Evolutionary conservation across 2,329 filamentous ascomycete species (phyloP), one percentile per base, ranked within the genome.

Genomic region (Apiospora aurea): DNA sequence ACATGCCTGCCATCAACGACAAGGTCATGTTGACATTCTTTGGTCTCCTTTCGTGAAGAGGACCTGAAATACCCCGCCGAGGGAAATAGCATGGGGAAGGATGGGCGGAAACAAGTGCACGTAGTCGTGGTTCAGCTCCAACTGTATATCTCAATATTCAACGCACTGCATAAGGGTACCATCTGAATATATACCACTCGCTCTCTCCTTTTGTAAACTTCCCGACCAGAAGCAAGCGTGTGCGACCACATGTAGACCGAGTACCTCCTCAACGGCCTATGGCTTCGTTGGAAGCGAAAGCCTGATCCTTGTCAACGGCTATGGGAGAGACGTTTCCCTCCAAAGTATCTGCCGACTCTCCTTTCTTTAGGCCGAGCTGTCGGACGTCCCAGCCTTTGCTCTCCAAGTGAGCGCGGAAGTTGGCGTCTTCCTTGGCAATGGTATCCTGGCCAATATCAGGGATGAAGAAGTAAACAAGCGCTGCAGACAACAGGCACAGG

Each of bases 361-460:
- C 68, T 24, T 57, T 41, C 74, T 78, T 82, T 1, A 87, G 75
- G 0, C 88, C 88, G 18, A 90, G 80, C 78, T 88, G 85, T 4
- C 82, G 75, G 0, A 90, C 92, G 80, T 97, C 94, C 83, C 92
- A 97, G 4, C 95, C 95, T 72, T 96, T 87, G 38, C 83, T 84
- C 78, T 91, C 87, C 16, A 98, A 85, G 79, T 93, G 97, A 24
- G 84, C 88, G 46, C 93, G 88, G 84, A 97, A 98, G 61, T 88
- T 87, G 11, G 85, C 79, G 78, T 98, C 95, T 81, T 98, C 95
- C 21, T 87, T 78, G 0, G 91, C 89, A 74, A 98, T 97, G 0
- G 94, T 97, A 77, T 97, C 93, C 83, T 97, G 88, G n/a, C 91
- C 91, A 73, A 98, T 92, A 67, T 93, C 84, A 0, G 95, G 95